Evolutionary conservation across 306 rosid species (phyloP), one percentile per base, ranked within the genome.

Genomic region (Potentilla sterilis): DNA sequence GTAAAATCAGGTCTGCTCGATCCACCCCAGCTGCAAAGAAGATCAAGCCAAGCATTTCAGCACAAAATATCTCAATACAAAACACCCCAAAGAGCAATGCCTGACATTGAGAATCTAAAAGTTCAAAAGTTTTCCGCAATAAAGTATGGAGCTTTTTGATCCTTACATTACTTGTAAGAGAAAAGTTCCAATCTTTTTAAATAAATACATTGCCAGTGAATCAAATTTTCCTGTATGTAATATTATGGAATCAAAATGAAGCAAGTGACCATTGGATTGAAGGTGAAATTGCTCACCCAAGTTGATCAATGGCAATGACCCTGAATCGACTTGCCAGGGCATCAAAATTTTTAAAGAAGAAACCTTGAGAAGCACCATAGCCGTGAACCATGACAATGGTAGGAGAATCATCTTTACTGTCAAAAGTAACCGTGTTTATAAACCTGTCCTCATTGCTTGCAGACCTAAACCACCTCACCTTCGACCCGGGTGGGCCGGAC

Each of bases 1-100:
- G 91, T 88, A 81, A 96, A 96, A 77, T 96, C 99, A 21, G 99
- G 99, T 89, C 99, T 90, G 86, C 99, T 96, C 79, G 99, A 96
- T 78, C 97, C 99, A 72, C 99, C 99, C 99, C 99, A 96, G 82
- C 99, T 96, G 88, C 69, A 82, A 75, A 81, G 70, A 58, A 48
- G 66, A 78, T 47, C 74, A 73, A 79, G 61, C 65, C 37, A 64
- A 63, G 16, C 21, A 61, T 6, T 43, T 71, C n/a, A 69, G 43
- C 28, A 74, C 41, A 70, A 59, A 63, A 69, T 11, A 8, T 43
- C 28, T 16, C 54, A 61, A 48, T 43, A 21, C 66, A 2, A 47
- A 37, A 72, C 49, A 52, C 51, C 62, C 40, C 62, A 9, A 51
- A 37, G 13, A 24, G 48, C 72, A 63, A 42, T 40, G 28, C 0